Evolutionary conservation across 2,329 filamentous ascomycete genomes (phyloP).

Genomic region (Aureobasidium zeae): DNA sequence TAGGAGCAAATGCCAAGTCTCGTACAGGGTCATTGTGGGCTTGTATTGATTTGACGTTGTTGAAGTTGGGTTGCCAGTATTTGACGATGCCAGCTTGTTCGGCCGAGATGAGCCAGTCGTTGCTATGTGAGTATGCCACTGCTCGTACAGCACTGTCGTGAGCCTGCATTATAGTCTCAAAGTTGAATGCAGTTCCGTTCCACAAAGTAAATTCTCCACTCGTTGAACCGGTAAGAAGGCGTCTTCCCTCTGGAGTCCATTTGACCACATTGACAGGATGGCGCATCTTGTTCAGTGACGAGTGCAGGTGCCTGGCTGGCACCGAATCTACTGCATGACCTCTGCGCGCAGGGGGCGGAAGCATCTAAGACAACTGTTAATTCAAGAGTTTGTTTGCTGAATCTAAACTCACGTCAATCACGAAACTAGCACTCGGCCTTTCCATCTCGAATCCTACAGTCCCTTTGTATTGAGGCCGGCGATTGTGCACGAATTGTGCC

Average conservation of each 20-base stretch:
- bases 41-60: conserved; percentile 91
- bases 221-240: conserved; percentile 84
- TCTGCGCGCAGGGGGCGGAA: conserved; percentile 69
- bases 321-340: conserved; percentile 74
- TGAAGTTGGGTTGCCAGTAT: conserved; percentile 99
- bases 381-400: conserved; percentile 15
- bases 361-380: conserved; percentile 50
- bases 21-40: conserved; percentile 84
- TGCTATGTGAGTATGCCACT: conserved; percentile 81
- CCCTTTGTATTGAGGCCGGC: conserved; percentile 66
- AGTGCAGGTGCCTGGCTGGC: conserved; percentile 90
- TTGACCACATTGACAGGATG: conserved; percentile 94
- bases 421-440: conserved; percentile 78
- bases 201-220: conserved; percentile 97
- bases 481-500: conserved; percentile 82
- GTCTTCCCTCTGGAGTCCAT: conserved; percentile 93
- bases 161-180: conserved; percentile 97
- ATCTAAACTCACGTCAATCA: conserved; percentile 61
- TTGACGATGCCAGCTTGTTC: conserved; percentile 94
- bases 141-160: conserved; percentile 82
- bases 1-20: conserved; percentile 87
- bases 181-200: conserved; percentile 99
- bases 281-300: conserved; percentile 97
- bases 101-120: conserved; percentile 93
- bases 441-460: conserved; percentile 66